phyloP scores from a whole-genome alignment of 345 rosid species.

The Clausena lansium region DNA sequence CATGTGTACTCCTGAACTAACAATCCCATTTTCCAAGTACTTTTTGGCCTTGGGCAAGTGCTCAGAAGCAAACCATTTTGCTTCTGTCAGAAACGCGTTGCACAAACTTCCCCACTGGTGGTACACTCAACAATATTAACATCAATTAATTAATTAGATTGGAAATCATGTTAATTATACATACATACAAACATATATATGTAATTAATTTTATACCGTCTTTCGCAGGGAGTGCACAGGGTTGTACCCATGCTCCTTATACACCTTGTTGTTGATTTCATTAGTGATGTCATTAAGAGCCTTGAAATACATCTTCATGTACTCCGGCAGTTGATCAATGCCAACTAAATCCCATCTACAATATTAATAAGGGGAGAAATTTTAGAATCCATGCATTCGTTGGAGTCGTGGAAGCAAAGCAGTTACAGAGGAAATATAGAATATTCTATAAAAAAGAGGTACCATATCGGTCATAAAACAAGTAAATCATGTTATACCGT shows the following conservation, averaged over 20 bases:
- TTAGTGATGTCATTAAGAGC: slow-evolving; percentile 40
- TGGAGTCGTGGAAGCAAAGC: no score
- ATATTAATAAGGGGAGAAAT: no score
- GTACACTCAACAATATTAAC: no score
- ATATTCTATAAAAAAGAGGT: no score
- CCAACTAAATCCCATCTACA: slow-evolving; percentile 43
- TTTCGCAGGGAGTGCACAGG: slow-evolving; percentile 39
- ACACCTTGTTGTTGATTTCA: slow-evolving; percentile 39
- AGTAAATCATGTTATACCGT: no score
- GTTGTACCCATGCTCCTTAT: slow-evolving; percentile 35
- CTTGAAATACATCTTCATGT: slow-evolving; percentile 41
- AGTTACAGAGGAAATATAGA: no score
- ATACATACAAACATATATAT: no score
- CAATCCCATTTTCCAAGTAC: slow-evolving; percentile 55
- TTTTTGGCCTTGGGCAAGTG: slow-evolving; percentile 36
- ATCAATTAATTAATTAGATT: neutral
- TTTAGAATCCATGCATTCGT: no score
- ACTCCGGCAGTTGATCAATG: slow-evolving; percentile 31
- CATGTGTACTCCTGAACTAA: slow-evolving; percentile 54
- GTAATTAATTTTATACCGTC: slow-evolving; percentile 25
- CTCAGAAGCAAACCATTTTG: slow-evolving; percentile 49
- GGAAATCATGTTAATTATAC: neutral
- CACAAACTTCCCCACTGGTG: slow-evolving; percentile 54
- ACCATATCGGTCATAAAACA: no score
- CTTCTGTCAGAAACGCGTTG: slow-evolving; percentile 58